Conservation (phyloP, 768 basidiomycete species). For the Lentinus brumalis region DNA sequence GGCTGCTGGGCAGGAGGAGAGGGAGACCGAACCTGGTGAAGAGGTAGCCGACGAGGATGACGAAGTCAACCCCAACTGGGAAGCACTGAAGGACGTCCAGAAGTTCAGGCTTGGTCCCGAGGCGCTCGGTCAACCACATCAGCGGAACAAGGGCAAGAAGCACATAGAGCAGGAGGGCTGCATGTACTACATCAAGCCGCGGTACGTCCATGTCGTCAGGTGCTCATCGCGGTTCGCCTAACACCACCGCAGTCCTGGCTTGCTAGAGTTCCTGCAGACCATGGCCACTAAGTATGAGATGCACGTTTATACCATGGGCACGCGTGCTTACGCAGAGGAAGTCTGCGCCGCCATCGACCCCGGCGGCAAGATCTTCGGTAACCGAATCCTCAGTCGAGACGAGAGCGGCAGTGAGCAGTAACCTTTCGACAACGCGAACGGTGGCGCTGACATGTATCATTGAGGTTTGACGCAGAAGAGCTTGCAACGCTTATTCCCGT, state of each 20-base stretch:
- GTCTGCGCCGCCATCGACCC: conserved; percentile 96
- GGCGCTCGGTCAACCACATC: conserved; percentile 48
- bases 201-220: conserved; percentile 52
- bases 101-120: conserved; percentile 90
- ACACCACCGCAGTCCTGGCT: conserved; percentile 64
- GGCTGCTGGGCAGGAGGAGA: conserved; percentile 29
- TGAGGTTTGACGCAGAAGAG: conserved; percentile 90
- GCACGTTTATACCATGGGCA: conserved; percentile 99
- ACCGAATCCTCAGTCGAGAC: conserved; percentile 87
- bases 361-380: conserved; percentile 79
- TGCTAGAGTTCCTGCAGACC: conserved; percentile 72
- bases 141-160: conserved; percentile 52
- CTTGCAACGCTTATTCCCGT: conserved; percentile 90
- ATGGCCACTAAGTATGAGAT: conserved; percentile 88
- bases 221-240: conserved; percentile 5
- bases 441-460: conserved; percentile 18
- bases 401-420: conserved; percentile 87
- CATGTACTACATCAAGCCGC: conserved; percentile 97
- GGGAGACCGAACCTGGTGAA: conserved; percentile 40
- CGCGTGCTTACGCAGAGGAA: conserved; percentile 93
- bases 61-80: conserved; percentile 90
- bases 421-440: neutral
- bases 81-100: conserved; percentile 86
- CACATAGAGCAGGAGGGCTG: conserved; percentile 77
- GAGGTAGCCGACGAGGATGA: conserved; percentile 34